A percentile compares a stretch with the other conserved stretches of the same genome.
Conservation (phyloP, 371 early-diverging fungal genomes). For the Apophysomyces variabilis region DNA sequence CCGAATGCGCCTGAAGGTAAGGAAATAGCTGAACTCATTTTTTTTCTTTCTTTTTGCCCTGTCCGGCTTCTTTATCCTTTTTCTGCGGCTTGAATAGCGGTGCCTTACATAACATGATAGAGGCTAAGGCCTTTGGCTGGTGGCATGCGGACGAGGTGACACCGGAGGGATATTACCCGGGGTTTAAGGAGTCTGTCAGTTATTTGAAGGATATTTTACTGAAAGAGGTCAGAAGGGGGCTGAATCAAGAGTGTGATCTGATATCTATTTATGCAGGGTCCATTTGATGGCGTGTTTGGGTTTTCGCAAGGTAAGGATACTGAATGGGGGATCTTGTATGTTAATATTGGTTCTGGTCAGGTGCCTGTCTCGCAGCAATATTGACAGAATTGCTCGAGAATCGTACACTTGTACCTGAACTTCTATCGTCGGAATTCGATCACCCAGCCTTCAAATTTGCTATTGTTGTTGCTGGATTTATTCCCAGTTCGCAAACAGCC, state of each 20-base stretch:
- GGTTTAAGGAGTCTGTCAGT: conserved; percentile 62
- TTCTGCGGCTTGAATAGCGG: background rate
- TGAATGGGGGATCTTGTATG: background rate
- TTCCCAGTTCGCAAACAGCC: conserved; percentile 39
- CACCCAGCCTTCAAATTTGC: conserved; percentile 65
- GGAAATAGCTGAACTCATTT: background rate
- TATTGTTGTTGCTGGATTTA: conserved; percentile 66
- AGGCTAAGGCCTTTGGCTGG: conserved; percentile 64
- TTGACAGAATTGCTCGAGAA: conserved; percentile 54
- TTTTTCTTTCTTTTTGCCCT: background rate
- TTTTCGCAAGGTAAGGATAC: conserved; percentile 63
- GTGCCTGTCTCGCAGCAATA: conserved; percentile 70
- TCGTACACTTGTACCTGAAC: conserved; percentile 26
- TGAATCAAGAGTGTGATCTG: background rate
- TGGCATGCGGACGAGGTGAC: conserved; percentile 48
- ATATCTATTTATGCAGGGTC: conserved; percentile 45
- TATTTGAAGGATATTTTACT: conserved; percentile 55
- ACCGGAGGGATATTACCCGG: conserved; percentile 48
- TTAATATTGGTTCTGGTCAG: conserved; percentile 5
- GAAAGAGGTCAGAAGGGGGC: conserved; percentile 40
- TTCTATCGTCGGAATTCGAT: conserved; percentile 34
- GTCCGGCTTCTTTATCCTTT: no score
- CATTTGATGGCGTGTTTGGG: conserved; percentile 78
- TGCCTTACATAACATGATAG: conserved; percentile 24
- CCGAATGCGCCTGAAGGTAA: conserved; percentile 57